Evolutionary conservation across 371 early-diverging fungal genomes (phyloP).

Genomic region (Funneliformis caledonium): DNA sequence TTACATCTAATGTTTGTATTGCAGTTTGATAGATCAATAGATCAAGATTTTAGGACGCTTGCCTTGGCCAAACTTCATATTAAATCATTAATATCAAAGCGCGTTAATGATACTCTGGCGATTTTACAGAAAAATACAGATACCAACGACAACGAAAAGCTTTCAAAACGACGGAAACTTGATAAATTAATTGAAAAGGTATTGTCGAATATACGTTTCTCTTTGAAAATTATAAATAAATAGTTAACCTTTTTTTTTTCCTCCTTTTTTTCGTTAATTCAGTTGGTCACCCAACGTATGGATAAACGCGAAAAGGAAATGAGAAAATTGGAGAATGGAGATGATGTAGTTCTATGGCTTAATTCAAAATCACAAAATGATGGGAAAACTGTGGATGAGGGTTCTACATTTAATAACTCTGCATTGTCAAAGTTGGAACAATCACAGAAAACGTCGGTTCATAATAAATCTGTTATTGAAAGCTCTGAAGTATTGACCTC

Average conservation of each 20-base stretch:
- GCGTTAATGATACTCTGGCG: slow-evolving; percentile 32
- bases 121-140: not conserved
- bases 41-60: slow-evolving; percentile 36
- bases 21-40: slow-evolving; percentile 38
- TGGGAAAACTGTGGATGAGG: not conserved
- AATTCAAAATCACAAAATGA: not conserved
- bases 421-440: not conserved
- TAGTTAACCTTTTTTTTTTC: not conserved
- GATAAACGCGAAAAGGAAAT: not conserved
- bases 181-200: slow-evolving; percentile 37
- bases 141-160: slow-evolving; percentile 8
- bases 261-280: not conserved
- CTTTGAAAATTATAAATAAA: not conserved
- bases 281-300: slow-evolving; percentile 5
- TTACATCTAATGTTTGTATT: not conserved
- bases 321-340: not conserved
- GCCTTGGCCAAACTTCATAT: slow-evolving; percentile 35
- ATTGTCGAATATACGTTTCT: not conserved
- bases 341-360: not conserved
- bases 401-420: not conserved
- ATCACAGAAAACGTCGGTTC: not conserved
- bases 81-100: slow-evolving; percentile 28
- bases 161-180: not conserved
- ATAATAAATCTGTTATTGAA: not conserved
- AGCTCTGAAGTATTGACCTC: not conserved